phyloP scores from a whole-genome alignment of 2,329 filamentous ascomycete genomes.

The Diaporthe ampelina region DNA sequence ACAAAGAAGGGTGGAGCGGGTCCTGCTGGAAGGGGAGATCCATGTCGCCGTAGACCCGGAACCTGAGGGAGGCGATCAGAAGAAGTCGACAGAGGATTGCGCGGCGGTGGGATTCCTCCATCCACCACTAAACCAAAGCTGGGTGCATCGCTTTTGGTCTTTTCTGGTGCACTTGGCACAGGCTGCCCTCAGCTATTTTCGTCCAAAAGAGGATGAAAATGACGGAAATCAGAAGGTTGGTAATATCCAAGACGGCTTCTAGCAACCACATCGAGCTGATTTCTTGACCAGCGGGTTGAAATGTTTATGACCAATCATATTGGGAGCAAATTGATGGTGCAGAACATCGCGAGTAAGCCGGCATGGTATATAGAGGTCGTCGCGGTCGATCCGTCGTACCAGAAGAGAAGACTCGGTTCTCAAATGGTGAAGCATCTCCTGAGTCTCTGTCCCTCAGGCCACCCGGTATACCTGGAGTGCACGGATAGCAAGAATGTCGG shows the following conservation, averaged over 20 bases:
- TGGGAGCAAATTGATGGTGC: neutral
- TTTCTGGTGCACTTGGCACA: neutral
- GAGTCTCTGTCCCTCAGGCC: neutral
- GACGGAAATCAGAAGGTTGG: neutral
- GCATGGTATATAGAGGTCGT: slow-evolving; percentile 17
- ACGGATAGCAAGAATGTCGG: slow-evolving; percentile 8
- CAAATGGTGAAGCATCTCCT: slow-evolving; percentile 15
- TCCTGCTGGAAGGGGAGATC: neutral
- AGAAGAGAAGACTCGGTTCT: slow-evolving; percentile 7
- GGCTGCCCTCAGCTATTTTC: neutral
- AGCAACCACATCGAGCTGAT: neutral
- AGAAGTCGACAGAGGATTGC: neutral
- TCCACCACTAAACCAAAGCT: neutral
- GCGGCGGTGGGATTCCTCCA: neutral
- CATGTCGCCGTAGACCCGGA: neutral
- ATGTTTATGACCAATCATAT: slow-evolving; percentile 7
- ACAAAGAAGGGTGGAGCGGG: slow-evolving; percentile 1
- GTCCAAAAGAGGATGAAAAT: neutral
- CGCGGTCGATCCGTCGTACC: slow-evolving; percentile 9
- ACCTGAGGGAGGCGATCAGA: neutral
- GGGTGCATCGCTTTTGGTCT: neutral
- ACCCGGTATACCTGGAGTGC: slow-evolving; percentile 6
- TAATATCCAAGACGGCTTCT: neutral
- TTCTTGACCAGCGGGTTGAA: neutral
- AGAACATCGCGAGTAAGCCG: neutral